Conservation (phyloP, 2,329 filamentous ascomycete species). For the Fusarium compactum region DNA sequence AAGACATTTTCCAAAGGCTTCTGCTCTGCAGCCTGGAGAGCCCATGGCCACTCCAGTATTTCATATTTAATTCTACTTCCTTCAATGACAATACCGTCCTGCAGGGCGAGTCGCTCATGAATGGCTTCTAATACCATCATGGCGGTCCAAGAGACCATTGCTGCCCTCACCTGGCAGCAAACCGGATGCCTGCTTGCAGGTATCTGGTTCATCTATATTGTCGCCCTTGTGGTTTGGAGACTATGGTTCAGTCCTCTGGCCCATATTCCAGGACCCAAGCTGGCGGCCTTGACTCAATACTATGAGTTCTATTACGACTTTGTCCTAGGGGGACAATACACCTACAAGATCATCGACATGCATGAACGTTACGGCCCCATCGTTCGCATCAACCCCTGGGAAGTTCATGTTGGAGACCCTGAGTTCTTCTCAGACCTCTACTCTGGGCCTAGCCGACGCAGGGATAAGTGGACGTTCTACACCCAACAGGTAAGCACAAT, state of each 20-base stretch:
- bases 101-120: conserved; percentile 46
- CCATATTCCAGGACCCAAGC: conserved; percentile 55
- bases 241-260: conserved; percentile 55
- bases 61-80: conserved; percentile 19
- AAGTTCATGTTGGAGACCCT: conserved; percentile 55
- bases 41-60: conserved; percentile 40
- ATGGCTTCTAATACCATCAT: conserved; percentile 44
- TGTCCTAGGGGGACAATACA: conserved; percentile 56
- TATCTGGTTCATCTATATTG: conserved; percentile 49
- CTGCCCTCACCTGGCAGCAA: conserved; percentile 45
- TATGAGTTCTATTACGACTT: conserved; percentile 61
- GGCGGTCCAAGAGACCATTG: conserved; percentile 41
- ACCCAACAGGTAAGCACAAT: conserved; percentile 51
- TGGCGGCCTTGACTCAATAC: conserved; percentile 55
- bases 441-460: conserved; percentile 46
- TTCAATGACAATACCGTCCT: conserved; percentile 48
- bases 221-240: conserved; percentile 48
- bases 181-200: conserved; percentile 41
- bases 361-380: conserved; percentile 58
- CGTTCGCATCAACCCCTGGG: conserved; percentile 56
- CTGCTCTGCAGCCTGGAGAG: conserved; percentile 44
- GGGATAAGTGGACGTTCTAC: conserved; percentile 54
- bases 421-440: conserved; percentile 57
- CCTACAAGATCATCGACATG: conserved; percentile 56
- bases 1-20: conserved; percentile 37